Evolutionary conservation across 2,329 filamentous ascomycete species (phyloP), one percentile per base, ranked within the genome.

Genomic region (Cordyceps militaris): DNA sequence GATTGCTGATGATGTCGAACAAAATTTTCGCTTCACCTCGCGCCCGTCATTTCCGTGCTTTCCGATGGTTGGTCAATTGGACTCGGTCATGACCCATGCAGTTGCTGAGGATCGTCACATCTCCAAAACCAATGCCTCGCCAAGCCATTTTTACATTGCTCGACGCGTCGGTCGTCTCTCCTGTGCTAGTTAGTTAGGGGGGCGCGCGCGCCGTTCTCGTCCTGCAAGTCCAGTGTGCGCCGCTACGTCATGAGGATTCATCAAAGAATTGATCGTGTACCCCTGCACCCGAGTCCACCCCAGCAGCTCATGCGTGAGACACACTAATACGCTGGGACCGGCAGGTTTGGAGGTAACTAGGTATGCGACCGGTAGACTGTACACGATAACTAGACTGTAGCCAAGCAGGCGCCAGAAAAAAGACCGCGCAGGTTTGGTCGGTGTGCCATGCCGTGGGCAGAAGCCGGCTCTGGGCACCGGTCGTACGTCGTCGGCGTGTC

Each of bases 201-300:
- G 10, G 13, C 28, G 28, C 8, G 47, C 28, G 38, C 40, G 36
- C 19, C 42, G 32, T 23, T 48, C 24, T 48, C 13, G 23, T 55
- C 19, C 34, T 44, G 51, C 51, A n/a, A 48, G 53, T n/a, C 53
- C 43, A 21, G 19, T 30, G 36, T 42, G n/a, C 54, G 19, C 34
- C 54, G 13, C 54, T 50, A 56, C 54, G 54, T 56, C 54, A 56
- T 56, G 34, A 56, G 54, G 54, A 48, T 49, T 56, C 44, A 56
- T 50, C 36, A 42, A 24, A 56, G 54, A 46, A 48, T 49, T 56
- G 54, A 56, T 50, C 36, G 52, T 40, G 42, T 14, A 23, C 13
- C 40, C 40, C 28, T 13, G 21, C 46, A 56, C 23, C 44, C 54
- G 49, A 42, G 54, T 56, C 36, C 34, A 49, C 53, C 43, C 53